phyloP scores from a whole-genome alignment of 148 eudicot species.

The Rhododendron henanense region DNA sequence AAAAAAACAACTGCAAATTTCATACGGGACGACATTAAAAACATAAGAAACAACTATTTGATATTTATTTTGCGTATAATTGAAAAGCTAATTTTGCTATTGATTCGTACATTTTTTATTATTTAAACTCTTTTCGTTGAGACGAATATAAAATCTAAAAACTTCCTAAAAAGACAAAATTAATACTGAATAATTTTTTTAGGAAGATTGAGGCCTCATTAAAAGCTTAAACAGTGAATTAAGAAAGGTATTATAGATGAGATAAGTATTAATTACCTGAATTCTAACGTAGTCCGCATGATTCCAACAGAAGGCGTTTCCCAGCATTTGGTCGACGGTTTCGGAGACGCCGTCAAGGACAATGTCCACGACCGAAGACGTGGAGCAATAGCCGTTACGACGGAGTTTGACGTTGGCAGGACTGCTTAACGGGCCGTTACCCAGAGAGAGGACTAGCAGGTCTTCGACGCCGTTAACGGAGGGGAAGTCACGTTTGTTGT shows the following conservation, averaged over 20 bases:
- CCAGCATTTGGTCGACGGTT: conserved; percentile 85
- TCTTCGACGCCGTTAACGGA: conserved; percentile 59
- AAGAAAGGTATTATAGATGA: background rate
- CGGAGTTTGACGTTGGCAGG: conserved; percentile 18
- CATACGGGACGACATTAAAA: no score
- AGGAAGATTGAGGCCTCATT: background rate
- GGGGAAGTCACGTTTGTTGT: conserved; percentile 59
- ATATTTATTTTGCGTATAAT: no score
- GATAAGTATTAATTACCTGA: conserved; percentile 47
- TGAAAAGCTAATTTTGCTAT: no score
- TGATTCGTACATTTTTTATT: no score
- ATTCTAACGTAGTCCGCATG: conserved; percentile 78
- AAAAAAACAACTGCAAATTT: no score
- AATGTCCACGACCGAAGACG: conserved; percentile 47
- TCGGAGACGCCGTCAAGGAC: conserved; percentile 93
- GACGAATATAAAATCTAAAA: no score
- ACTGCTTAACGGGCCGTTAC: conserved; percentile 38
- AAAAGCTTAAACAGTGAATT: background rate
- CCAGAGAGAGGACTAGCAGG: conserved; percentile 47
- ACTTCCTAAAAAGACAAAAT: no score
- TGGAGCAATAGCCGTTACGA: conserved; percentile 40
- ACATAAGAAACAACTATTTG: no score
- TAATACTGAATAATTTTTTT: no score
- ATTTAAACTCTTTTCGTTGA: no score
- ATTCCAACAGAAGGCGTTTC: conserved; percentile 79